Base-by-base conservation (phyloP, 208 protist genomes). In the Trichomonas vaginalis region DNA sequence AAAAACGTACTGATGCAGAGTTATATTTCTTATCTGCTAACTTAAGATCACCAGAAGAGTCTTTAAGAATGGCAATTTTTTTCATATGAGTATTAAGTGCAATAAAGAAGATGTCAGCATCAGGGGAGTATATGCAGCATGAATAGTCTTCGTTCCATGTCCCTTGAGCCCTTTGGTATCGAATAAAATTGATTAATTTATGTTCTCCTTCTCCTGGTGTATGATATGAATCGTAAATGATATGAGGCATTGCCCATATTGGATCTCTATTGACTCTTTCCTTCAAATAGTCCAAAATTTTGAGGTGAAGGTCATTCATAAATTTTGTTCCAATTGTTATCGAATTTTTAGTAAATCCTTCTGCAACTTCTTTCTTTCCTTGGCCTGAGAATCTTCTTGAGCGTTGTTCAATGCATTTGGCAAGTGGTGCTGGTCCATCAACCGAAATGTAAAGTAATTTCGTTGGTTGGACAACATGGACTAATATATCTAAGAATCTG, bases 191-290 rank as follows among this genome's bases (percentile, higher is more conserved):
- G 27, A 92, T n/a, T 27, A 92, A 51, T 39, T 92, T 92, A 39
- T 92, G 86, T 51, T 92, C 86, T 35, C 86, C 86, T 92, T 92
- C 86, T n/a, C 86, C 86, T 39, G 86, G 86, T 12, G 86, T 92
- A n/a, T 42, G 40, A 92, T 92, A 92, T 12, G 86, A 92, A 23
- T 27, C 27, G 35, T 92, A 92, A 92, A 92, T 39, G 37, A 92
- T 32, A 21, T 48, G 48, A 35, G 45, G 40, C 3, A 0, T 51
- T 27, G 15, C 21, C 86, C 86, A 92, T 47, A n/a, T n/a, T n/a
- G 39, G 35, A 39, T 92, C 86, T 39, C 8, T 39, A 39, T 48
- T 39, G 0, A 51, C 40, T 92, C 45, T 92, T 49, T 92, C 86
- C 27, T 48, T 37, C 10, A 92, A 35, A 39, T 51, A 92, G 0